Percentiles rank a stretch among this genome's conserved stretches.
Evolutionary conservation across 495 filamentous ascomycete species (phyloP).

Genomic region (Trichoderma reesei): DNA sequence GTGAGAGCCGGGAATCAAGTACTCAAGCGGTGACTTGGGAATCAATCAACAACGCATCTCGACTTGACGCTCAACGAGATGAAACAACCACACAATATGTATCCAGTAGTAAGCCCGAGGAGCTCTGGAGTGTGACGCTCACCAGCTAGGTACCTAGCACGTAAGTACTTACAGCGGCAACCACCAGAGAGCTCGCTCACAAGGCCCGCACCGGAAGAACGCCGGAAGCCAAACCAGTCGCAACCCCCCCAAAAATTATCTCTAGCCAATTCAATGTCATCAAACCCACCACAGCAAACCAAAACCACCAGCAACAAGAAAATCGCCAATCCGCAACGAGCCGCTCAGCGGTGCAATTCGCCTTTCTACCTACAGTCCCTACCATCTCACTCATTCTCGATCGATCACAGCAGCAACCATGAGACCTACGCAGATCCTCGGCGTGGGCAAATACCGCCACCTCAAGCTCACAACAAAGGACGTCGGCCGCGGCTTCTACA

Average conservation of each 20-base stretch:
- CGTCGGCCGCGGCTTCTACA: conserved; percentile 90
- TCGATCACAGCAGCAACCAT: conserved; percentile 21
- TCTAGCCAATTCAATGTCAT: no score
- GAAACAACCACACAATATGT: neutral
- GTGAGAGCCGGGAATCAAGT: no score
- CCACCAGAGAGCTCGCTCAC: neutral
- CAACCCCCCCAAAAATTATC: neutral
- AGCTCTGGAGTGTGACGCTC: neutral
- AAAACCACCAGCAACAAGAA: neutral
- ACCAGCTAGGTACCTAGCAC: neutral
- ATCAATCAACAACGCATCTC: neutral
- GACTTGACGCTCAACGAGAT: neutral
- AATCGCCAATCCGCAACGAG: neutral
- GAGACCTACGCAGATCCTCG: conserved; percentile 64
- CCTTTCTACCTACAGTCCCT: neutral
- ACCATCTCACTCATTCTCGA: neutral
- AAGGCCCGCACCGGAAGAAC: neutral
- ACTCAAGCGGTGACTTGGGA: neutral
- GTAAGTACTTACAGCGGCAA: neutral
- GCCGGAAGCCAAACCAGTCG: neutral
- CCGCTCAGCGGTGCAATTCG: neutral
- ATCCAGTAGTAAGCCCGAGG: no score
- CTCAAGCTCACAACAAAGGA: conserved; percentile 80
- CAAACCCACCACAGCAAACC: neutral
- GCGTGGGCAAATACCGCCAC: conserved; percentile 53